Base-by-base conservation (phyloP, 805 yeast genomes). In the Debaryomyces maramus region DNA sequence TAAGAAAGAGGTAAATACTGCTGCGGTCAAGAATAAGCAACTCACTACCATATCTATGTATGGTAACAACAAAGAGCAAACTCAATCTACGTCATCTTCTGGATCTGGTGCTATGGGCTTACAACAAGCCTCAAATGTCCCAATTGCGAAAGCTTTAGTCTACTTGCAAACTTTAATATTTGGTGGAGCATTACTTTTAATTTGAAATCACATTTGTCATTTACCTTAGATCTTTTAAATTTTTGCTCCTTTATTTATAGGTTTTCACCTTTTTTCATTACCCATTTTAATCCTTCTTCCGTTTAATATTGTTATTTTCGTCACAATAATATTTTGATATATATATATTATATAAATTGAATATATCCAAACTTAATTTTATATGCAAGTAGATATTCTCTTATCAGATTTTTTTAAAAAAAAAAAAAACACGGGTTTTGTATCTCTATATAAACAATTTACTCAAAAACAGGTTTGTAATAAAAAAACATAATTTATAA, bases 181-280 rank as follows among this genome's bases (percentile, higher is more conserved):
- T 40, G 59, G 59, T 10, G 53, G 58, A 21, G 51, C 48, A 14
- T 52, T 58, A 35, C 34, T 54, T 30, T 22, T 52, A 28, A 42
- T 52, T 19, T 48, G 44, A 29, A 27, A 17, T 11, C 11, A n/a
- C 13, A 29, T 6, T 3, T 5, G 28, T 24, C 28, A 24, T 24
- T 24, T 8, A 24, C 11, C 8, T 24, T 24, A 24, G 28, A 24
- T 24, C 28, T n/a, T 24, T 24, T 10, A 24, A 24, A 24, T 24
- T 24, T n/a, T 24, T 24, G 13, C 13, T 24, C 13, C 28, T 24
- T 10, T 2, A 24, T 13, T 24, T n/a, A n/a, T n/a, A n/a, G n/a
- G n/a, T n/a, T n/a, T n/a, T n/a, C n/a, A 24, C 28, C 28, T 24
- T 6, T 24, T 7, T 24, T n/a, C 13, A 24, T 15, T 24, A 24